phyloP scores from a whole-genome alignment of 371 early-diverging fungal species.

The Mucor sp. region DNA sequence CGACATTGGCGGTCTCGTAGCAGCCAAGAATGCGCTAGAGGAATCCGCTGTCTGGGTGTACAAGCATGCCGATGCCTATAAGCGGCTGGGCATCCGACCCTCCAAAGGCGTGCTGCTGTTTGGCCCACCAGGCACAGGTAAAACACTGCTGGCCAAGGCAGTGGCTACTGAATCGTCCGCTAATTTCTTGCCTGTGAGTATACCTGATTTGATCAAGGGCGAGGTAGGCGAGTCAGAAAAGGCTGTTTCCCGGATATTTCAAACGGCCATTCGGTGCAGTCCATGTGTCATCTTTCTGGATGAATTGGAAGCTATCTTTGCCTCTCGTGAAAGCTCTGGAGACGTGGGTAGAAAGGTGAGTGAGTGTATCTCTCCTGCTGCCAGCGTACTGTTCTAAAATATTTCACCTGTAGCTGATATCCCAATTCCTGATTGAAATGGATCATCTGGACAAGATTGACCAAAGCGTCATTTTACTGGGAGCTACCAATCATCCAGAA shows the following conservation, averaged over 20 bases:
- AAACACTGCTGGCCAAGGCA: constrained; percentile 87
- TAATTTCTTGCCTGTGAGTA: constrained; percentile 92
- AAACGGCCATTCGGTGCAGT: constrained; percentile 83
- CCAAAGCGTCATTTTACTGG: constrained; percentile 68
- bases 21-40: constrained; percentile 82
- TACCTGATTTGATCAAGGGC: constrained; percentile 94
- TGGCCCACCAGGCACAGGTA: constrained; percentile 95
- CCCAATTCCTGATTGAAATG: constrained; percentile 81
- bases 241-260: constrained; percentile 86
- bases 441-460: constrained; percentile 62
- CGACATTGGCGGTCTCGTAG: constrained; percentile 94
- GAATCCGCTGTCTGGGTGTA: constrained; percentile 95
- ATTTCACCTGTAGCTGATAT: constrained; percentile 49
- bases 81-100: constrained; percentile 65
- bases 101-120: constrained; percentile 76
- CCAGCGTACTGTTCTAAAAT: neutral
- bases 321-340: constrained; percentile 59
- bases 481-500: constrained; percentile 91
- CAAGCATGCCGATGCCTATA: constrained; percentile 61
- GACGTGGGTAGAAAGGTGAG: constrained; percentile 65
- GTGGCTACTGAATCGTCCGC: constrained; percentile 92
- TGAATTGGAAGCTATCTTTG: constrained; percentile 95
- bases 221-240: constrained; percentile 96
- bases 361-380: neutral
- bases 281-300: constrained; percentile 99